phyloP scores from a whole-genome alignment of 257 asterid species.

The Orobanche coerulescens region DNA sequence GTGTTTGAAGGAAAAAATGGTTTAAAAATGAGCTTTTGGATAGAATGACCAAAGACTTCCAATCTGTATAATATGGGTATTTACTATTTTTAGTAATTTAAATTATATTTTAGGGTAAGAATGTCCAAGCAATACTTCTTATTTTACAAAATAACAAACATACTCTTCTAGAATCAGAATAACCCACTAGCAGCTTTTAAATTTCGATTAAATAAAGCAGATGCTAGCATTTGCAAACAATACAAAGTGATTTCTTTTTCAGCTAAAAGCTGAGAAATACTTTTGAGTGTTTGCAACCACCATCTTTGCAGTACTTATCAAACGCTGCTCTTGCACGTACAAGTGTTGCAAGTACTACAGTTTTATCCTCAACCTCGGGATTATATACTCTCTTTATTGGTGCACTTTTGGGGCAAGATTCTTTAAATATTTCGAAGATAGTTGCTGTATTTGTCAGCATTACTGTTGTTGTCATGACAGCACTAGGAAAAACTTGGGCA shows the following conservation, averaged over 20 bases:
- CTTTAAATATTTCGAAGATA: constrained; percentile 61
- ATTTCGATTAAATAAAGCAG: too few species aligned
- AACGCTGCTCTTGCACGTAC: constrained; percentile 98
- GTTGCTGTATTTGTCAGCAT: constrained; percentile 92
- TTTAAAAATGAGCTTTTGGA: background rate
- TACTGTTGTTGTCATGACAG: constrained; percentile 88
- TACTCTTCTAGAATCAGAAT: background rate
- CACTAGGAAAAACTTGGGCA: constrained; percentile 97
- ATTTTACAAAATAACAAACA: background rate
- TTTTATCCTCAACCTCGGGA: constrained; percentile 94
- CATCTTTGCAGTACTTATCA: constrained; percentile 66
- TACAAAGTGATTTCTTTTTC: too few species aligned
- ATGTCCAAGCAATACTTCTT: background rate
- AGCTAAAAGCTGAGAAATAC: background rate
- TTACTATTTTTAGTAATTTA: too few species aligned
- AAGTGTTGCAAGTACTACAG: constrained; percentile 98
- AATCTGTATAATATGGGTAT: background rate
- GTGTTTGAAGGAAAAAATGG: background rate
- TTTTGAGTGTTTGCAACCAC: background rate
- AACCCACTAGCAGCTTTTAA: background rate
- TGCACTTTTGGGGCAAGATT: constrained; percentile 89
- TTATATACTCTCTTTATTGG: constrained; percentile 88
- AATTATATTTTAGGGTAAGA: background rate
- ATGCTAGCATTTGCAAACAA: too few species aligned
- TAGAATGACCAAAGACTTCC: background rate